These are phyloP conservation scores for Thecaphora thlaspeos DNA, from an alignment of 1,284 basidiomycete species.

Conservation along the genomic window DNA sequence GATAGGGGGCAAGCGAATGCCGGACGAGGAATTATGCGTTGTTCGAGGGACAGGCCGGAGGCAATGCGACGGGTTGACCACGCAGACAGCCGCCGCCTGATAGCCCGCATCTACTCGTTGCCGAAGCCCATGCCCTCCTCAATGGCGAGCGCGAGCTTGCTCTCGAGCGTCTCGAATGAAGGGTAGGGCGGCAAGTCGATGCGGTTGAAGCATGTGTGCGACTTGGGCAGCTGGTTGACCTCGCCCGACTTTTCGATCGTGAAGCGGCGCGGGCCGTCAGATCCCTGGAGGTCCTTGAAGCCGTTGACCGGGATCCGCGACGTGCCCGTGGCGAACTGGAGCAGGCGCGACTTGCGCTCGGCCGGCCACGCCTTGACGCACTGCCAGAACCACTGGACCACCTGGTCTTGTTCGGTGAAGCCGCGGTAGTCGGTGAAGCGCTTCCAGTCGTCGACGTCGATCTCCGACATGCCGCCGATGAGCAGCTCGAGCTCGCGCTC, in stretches of 20 bases:
- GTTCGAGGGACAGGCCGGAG: too few species aligned
- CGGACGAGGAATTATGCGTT: too few species aligned
- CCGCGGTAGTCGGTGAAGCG: slow-evolving; percentile 67
- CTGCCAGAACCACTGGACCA: slow-evolving; percentile 99
- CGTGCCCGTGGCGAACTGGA: slow-evolving; percentile 95
- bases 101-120: slow-evolving; percentile 46
- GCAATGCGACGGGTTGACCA: too few species aligned
- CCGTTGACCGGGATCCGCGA: slow-evolving; percentile 97
- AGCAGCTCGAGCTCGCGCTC: slow-evolving; percentile 88
- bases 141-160: slow-evolving; percentile 54
- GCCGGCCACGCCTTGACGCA: slow-evolving; percentile 93
- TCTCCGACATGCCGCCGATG: slow-evolving; percentile 98
- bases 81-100: too few species aligned
- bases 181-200: slow-evolving; percentile 57
- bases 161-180: slow-evolving; percentile 50
- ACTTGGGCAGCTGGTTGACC: slow-evolving; percentile 54
- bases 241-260: slow-evolving; percentile 57
- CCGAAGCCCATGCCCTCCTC: slow-evolving; percentile 55
- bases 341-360: slow-evolving; percentile 86
- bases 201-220: slow-evolving; percentile 57
- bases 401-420: slow-evolving; percentile 62
- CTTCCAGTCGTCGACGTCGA: slow-evolving; percentile 73
- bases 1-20: too few species aligned
- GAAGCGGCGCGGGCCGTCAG: slow-evolving; percentile 73
- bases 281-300: slow-evolving; percentile 97